These are phyloP conservation scores for Helenozyma baotianmanensis DNA, from an alignment of 805 yeast species.

Conservation along the genomic window DNA sequence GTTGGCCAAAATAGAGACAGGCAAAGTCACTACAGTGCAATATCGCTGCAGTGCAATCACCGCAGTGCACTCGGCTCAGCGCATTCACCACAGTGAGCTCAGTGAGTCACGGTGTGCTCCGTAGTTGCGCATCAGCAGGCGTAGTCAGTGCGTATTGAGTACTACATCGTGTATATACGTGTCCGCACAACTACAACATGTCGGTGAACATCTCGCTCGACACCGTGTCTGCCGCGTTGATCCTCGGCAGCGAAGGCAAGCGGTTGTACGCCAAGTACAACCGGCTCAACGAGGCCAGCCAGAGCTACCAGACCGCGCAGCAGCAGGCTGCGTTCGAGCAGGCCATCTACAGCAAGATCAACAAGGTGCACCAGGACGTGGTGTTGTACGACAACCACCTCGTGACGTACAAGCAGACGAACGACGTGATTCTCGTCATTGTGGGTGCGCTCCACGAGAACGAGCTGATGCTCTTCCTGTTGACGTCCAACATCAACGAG, in stretches of 20 bases:
- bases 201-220: constrained; percentile 62
- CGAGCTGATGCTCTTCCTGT: constrained; percentile 73
- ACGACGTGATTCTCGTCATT: constrained; percentile 69
- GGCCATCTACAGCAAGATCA: constrained; percentile 67
- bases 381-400: constrained; percentile 73
- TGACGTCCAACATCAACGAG: constrained; percentile 72
- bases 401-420: constrained; percentile 79
- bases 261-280: constrained; percentile 85
- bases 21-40: too few species aligned
- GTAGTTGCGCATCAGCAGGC: too few species aligned
- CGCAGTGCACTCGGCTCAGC: too few species aligned
- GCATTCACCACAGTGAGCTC: too few species aligned
- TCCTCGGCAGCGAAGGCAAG: constrained; percentile 77
- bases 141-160: too few species aligned
- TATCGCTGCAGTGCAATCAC: too few species aligned
- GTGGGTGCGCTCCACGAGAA: constrained; percentile 79
- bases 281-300: constrained; percentile 38
- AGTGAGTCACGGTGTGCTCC: too few species aligned
- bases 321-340: constrained; percentile 77
- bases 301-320: constrained; percentile 45
- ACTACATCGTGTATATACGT: too few species aligned
- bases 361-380: constrained; percentile 75
- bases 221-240: constrained; percentile 73
- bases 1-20: too few species aligned
- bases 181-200: too few species aligned